Evolutionary conservation across 495 filamentous ascomycete species (phyloP), one percentile per base, ranked within the genome.

Genomic region (Articulospora tetracladia): DNA sequence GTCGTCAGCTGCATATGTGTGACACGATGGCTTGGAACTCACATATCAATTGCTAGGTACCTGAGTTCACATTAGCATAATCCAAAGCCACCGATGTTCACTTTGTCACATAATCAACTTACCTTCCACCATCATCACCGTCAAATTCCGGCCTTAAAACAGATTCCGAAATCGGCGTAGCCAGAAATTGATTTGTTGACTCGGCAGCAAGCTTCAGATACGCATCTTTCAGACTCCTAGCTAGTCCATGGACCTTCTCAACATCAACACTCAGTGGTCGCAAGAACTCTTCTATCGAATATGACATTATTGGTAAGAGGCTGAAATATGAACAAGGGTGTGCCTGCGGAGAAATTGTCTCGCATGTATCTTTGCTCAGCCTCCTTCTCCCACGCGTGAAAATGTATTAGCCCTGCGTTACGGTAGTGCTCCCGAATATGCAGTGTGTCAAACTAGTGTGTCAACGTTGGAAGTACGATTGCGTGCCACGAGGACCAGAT

Each of bases 31-130:
- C 12, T 19, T 25, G 46, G 23, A 12, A 58, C 76, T 70, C 72
- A 82, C 79, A 93, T 88, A 72, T 93, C 89, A 59, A 92, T 90
- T 12, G 87, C 87, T 6, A 93, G 74, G 66, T 85, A 91, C 28
- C 84, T 87, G 53, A 49, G 41, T 61, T 27, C 20, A n/a, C n/a
- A 56, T 68, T 27, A 68, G 65, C 19, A 34, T 15, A 53, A 1
- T 17, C 3, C 27, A 8, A 56, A 12, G 10, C 47, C 46, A 24
- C 12, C 26, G 28, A 50, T 28, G 27, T 28, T 24, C 7, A 11
- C 28, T 25, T 27, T n/a, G n/a, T n/a, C n/a, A 53, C 3, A 23
- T 17, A 30, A 8, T 19, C 11, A 46, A 70, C 78, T 60, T 73
- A 83, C 77, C 76, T 69, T 51, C 89, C 89, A 4, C 75, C 81